Conservation (phyloP, 768 basidiomycete species). For the Boletus rubroflammeus region DNA sequence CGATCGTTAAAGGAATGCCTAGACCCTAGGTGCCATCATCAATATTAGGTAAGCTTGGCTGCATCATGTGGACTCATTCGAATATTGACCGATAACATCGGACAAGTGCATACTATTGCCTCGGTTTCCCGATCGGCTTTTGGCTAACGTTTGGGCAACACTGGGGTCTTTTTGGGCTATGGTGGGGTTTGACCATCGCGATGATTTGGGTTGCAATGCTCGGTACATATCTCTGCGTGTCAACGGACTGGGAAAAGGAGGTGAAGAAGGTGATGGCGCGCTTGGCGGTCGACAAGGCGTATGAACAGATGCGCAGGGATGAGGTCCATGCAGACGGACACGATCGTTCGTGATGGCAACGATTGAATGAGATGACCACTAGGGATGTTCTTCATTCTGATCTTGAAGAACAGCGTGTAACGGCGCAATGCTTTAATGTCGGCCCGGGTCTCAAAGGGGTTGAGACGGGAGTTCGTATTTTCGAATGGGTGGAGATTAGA, state of each 20-base stretch:
- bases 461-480: no score
- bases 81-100: not conserved
- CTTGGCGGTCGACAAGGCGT: constrained; percentile 44
- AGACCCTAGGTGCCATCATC: constrained; percentile 75
- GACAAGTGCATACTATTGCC: constrained; percentile 64
- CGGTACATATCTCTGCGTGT: constrained; percentile 42
- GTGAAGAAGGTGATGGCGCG: constrained; percentile 57
- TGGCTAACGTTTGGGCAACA: constrained; percentile 65
- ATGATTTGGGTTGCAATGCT: constrained; percentile 18
- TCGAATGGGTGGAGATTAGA: no score
- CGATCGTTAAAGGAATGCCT: not conserved
- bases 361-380: not conserved
- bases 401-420: not conserved
- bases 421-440: not conserved
- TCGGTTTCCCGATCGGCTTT: constrained; percentile 80
- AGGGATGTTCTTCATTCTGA: not conserved
- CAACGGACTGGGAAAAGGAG: constrained; percentile 68
- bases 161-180: constrained; percentile 70
- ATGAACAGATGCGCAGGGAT: not conserved
- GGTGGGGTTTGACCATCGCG: constrained; percentile 74
- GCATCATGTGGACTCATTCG: not conserved
- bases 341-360: not conserved
- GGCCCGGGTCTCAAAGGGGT: not conserved
- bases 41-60: constrained; percentile 56
- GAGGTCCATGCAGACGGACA: not conserved